Conservation (phyloP, 352 stramenopile species). For the Pythium sukuiense region DNA sequence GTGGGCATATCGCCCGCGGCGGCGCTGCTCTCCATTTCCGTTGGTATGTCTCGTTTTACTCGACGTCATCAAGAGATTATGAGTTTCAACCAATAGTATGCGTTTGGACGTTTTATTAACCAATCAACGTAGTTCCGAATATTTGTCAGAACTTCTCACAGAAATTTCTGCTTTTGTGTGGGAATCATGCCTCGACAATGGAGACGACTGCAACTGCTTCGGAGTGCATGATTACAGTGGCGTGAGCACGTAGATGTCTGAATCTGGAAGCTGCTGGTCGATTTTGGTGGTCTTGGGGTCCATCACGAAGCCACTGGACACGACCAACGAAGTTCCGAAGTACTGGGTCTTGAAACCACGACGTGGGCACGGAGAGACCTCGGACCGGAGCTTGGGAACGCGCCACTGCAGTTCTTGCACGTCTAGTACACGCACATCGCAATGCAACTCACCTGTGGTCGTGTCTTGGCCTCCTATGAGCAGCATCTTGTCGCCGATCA, state of each 20-base stretch:
- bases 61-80: no score
- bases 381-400: slow-evolving; percentile 30
- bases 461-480: slow-evolving; percentile 66
- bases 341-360: slow-evolving; percentile 81
- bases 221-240: not conserved
- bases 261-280: slow-evolving; percentile 56
- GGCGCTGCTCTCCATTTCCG: not conserved
- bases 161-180: no score
- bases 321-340: slow-evolving; percentile 69
- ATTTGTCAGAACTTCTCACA: no score
- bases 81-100: no score
- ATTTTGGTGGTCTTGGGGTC: slow-evolving; percentile 38
- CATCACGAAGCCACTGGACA: slow-evolving; percentile 74
- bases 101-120: no score
- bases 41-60: not conserved
- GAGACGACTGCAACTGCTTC: no score
- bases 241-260: slow-evolving; percentile 56
- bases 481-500: slow-evolving; percentile 55
- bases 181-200: no score
- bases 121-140: no score
- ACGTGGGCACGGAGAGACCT: slow-evolving; percentile 46
- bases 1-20: not conserved
- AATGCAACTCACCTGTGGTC: slow-evolving; percentile 42
- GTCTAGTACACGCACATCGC: slow-evolving; percentile 53
- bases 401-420: slow-evolving; percentile 36